These are phyloP conservation scores for Quercus robur DNA, from an alignment of 306 rosid genomes.

Conservation along the genomic window DNA sequence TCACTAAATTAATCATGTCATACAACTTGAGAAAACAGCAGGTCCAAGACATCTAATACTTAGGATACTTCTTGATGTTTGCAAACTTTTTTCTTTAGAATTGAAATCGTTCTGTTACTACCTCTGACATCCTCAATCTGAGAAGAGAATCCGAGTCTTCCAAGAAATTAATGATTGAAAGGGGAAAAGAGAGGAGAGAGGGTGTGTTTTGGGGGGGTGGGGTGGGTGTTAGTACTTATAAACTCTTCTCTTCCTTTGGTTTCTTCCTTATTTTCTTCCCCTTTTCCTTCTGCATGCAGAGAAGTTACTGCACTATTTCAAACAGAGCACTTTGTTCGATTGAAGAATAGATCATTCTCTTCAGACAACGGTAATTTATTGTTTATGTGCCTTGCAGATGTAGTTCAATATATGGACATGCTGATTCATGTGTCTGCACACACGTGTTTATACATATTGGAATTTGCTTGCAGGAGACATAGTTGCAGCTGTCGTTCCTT, in stretches of 20 bases:
- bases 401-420: slow-evolving; percentile 6
- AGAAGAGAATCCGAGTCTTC: neutral
- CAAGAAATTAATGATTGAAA: neutral
- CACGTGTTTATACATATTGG: neutral
- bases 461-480: slow-evolving; percentile 43
- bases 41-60: neutral
- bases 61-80: neutral
- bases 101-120: neutral
- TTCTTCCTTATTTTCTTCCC: neutral
- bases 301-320: slow-evolving; percentile 18
- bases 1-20: neutral
- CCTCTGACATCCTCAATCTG: neutral
- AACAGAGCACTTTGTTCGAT: slow-evolving; percentile 31
- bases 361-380: slow-evolving; percentile 56
- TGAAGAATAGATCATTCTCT: slow-evolving; percentile 61
- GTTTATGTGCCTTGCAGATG: neutral
- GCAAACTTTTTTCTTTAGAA: neutral
- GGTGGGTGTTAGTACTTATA: neutral
- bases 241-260: neutral
- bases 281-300: slow-evolving; percentile 36
- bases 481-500: slow-evolving; percentile 76
- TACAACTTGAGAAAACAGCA: neutral
- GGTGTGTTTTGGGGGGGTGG: too few species aligned
- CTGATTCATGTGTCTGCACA: neutral
- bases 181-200: neutral